Evolutionary conservation across 2,329 filamentous ascomycete genomes (phyloP).

Genomic region (Aaosphaeria pasadenensis): DNA sequence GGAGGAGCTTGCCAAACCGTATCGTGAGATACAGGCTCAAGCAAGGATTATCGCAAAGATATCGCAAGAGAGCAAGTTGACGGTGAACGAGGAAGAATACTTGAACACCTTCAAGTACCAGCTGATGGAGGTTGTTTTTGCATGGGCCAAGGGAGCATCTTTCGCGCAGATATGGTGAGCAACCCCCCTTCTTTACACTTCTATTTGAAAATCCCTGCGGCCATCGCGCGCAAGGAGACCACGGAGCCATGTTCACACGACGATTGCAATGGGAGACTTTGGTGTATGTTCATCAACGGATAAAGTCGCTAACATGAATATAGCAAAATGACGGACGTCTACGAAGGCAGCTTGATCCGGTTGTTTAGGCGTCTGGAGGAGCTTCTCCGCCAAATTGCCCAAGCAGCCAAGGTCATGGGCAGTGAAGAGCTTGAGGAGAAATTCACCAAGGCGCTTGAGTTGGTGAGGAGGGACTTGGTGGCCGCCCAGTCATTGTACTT

Average conservation of each 20-base stretch:
- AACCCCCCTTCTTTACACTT: constrained; percentile 1
- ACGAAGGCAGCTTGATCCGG: constrained; percentile 93
- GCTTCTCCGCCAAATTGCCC: constrained; percentile 87
- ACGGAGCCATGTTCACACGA: too few species aligned
- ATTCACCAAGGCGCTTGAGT: constrained; percentile 80
- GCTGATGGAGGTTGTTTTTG: constrained; percentile 92
- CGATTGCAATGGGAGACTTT: too few species aligned
- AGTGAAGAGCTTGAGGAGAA: constrained; percentile 90
- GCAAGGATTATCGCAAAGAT: constrained; percentile 89
- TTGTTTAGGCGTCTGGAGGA: constrained; percentile 95
- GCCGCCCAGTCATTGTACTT: constrained; percentile 92
- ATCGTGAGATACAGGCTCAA: constrained; percentile 80
- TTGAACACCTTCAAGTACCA: constrained; percentile 86
- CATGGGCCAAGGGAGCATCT: constrained; percentile 85
- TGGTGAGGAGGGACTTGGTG: constrained; percentile 91
- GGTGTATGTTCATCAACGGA: too few species aligned
- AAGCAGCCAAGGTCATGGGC: constrained; percentile 97
- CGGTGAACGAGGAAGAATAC: constrained; percentile 94
- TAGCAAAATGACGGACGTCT: constrained; percentile 98
- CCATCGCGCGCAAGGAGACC: too few species aligned
- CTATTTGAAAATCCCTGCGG: too few species aligned
- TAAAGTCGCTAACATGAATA: constrained; percentile 4
- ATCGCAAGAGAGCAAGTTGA: constrained; percentile 88
- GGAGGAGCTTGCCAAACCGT: constrained; percentile 84
- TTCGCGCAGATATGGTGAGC: constrained; percentile 95